phyloP scores from a whole-genome alignment of 164 flowering plant species.

The Sextonia rubra region DNA sequence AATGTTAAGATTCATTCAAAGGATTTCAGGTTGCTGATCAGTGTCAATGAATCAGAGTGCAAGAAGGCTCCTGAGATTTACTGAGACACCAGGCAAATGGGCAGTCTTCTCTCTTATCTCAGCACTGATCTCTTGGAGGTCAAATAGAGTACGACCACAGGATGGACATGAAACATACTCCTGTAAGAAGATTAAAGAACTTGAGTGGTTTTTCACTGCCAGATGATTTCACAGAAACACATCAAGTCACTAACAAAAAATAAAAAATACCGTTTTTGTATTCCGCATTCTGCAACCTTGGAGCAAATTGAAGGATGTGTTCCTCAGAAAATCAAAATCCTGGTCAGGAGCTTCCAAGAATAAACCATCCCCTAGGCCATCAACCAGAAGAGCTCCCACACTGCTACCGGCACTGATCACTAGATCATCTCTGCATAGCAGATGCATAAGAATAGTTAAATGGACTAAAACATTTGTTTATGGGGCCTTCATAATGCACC shows the following conservation, averaged over 20 bases:
- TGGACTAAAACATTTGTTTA: not conserved
- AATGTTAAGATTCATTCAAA: not conserved
- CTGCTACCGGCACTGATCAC: conserved; percentile 86
- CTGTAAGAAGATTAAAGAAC: conserved; percentile 33
- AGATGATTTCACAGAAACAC: conserved; percentile 2
- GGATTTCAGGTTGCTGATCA: not conserved
- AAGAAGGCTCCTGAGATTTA: conserved; percentile 25
- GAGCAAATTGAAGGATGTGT: conserved; percentile 90
- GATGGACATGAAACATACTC: conserved; percentile 99
- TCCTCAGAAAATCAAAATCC: conserved; percentile 82
- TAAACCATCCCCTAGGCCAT: conserved; percentile 96
- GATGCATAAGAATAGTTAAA: not conserved
- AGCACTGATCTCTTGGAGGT: conserved; percentile 96
- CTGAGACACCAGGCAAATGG: conserved; percentile 98
- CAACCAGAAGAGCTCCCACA: conserved; percentile 91
- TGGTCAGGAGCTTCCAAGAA: conserved; percentile 81
- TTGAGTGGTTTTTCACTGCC: not conserved
- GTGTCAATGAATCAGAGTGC: not conserved
- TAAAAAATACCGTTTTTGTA: conserved; percentile 73
- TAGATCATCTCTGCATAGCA: conserved; percentile 68
- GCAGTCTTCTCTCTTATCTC: conserved; percentile 90
- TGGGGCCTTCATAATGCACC: not conserved
- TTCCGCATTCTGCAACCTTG: conserved; percentile 99
- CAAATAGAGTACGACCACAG: conserved; percentile 93
- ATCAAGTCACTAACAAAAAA: not conserved